Conservation (phyloP, 768 basidiomycete species). For the Mycena crocata region DNA sequence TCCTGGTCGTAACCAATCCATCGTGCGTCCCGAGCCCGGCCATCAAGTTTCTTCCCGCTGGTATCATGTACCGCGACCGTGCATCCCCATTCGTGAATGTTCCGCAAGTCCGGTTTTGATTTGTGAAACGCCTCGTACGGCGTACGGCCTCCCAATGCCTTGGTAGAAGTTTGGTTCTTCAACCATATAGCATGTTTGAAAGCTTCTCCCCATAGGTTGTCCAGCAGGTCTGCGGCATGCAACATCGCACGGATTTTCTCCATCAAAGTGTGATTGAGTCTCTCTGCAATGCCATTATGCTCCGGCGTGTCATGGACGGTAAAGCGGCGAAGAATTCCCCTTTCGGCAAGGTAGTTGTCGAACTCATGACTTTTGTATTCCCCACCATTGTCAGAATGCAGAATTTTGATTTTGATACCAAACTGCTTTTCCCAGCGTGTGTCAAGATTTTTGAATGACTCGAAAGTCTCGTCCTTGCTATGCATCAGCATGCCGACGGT, state of each 20-base stretch:
- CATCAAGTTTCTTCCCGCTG: constrained; percentile 40
- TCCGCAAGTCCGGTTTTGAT: constrained; percentile 35
- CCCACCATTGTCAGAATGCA: constrained; percentile 44
- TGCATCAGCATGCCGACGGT: constrained; percentile 38
- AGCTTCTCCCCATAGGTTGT: constrained; percentile 48
- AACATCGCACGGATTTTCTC: constrained; percentile 46
- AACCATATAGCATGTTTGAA: constrained; percentile 39
- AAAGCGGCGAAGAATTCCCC: constrained; percentile 33
- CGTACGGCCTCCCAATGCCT: constrained; percentile 30
- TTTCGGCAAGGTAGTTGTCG: constrained; percentile 28
- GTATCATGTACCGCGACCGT: constrained; percentile 33
- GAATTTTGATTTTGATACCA: constrained; percentile 38
- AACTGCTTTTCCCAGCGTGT: constrained; percentile 40
- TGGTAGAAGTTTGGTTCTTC: constrained; percentile 40
- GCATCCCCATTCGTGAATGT: constrained; percentile 21
- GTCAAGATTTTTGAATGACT: constrained; percentile 40
- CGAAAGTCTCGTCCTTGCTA: constrained; percentile 42
- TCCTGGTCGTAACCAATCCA: constrained; percentile 50
- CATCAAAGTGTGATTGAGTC: constrained; percentile 44
- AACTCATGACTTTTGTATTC: constrained; percentile 42
- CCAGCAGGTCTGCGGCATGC: constrained; percentile 38
- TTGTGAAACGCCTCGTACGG: constrained; percentile 35
- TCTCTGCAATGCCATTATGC: constrained; percentile 53
- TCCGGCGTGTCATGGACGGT: constrained; percentile 44
- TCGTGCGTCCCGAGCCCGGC: constrained; percentile 36